These are phyloP conservation scores for Tribonema minus DNA, from an alignment of 108 stramenopile species.

Conservation along the genomic window DNA sequence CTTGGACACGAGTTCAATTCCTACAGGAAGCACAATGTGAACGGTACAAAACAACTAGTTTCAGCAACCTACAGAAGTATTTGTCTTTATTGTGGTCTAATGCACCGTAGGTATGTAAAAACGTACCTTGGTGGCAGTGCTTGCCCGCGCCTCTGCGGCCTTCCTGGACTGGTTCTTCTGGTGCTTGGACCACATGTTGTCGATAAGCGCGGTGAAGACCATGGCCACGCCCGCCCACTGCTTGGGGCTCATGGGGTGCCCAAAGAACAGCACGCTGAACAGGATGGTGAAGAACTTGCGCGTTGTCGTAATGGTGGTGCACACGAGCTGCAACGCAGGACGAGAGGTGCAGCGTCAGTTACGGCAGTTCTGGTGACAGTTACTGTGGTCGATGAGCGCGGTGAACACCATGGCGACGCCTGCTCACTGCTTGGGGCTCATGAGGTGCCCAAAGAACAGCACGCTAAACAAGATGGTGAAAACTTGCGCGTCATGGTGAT, in stretches of 20 bases:
- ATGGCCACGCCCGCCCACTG: slow-evolving; percentile 18
- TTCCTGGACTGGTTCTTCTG: slow-evolving; percentile 17
- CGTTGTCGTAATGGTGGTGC: slow-evolving; percentile 96
- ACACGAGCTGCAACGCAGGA: slow-evolving; percentile 41
- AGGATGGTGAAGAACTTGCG: slow-evolving; percentile 96
- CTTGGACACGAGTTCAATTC: too few species aligned
- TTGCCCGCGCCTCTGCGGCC: too few species aligned
- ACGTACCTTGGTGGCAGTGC: too few species aligned
- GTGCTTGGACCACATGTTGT: slow-evolving; percentile 31
- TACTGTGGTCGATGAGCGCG: too few species aligned
- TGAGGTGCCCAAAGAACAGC: slow-evolving; percentile 75
- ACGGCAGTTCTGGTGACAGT: too few species aligned
- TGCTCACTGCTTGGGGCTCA: slow-evolving; percentile 30
- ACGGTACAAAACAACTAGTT: too few species aligned
- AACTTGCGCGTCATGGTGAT: slow-evolving; percentile 97
- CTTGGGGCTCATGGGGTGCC: slow-evolving; percentile 65
- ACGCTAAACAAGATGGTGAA: slow-evolving; percentile 87
- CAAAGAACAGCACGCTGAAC: slow-evolving; percentile 78
- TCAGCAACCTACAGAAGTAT: too few species aligned
- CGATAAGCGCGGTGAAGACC: slow-evolving; percentile 20
- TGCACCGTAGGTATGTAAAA: too few species aligned
- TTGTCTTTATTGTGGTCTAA: too few species aligned
- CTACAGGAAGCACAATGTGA: too few species aligned
- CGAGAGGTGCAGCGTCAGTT: too few species aligned
- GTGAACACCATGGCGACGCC: slow-evolving; percentile 35